Conservation (phyloP, 441 rosid genomes). For the Rhodomyrtus psidioides region DNA sequence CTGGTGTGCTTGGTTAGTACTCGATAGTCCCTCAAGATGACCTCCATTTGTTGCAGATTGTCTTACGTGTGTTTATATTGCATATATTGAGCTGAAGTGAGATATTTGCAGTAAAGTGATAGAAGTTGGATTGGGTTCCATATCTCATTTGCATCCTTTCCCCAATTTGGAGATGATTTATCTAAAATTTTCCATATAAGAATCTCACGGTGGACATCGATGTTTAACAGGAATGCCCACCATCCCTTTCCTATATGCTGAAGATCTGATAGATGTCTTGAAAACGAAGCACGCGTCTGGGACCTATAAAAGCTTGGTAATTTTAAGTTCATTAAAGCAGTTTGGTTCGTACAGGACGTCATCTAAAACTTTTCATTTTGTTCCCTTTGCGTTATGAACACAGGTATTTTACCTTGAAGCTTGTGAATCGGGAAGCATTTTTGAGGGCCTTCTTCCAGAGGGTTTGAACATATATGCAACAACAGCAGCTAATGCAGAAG, state of each 20-base stretch:
- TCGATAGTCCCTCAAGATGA: background rate
- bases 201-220: background rate
- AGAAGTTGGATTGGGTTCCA: background rate
- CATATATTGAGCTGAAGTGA: background rate
- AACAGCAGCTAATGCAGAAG: constrained; percentile 43
- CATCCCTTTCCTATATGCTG: constrained; percentile 65
- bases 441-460: constrained; percentile 45
- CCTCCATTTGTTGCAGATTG: background rate
- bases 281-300: constrained; percentile 79
- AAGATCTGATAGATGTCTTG: constrained; percentile 61
- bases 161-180: background rate
- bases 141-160: background rate
- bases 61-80: background rate
- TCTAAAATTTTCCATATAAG: background rate
- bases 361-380: background rate
- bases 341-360: background rate
- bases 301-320: constrained; percentile 77
- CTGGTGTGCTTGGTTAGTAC: constrained; percentile 89
- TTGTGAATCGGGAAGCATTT: constrained; percentile 71
- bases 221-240: constrained; percentile 81
- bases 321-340: background rate
- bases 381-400: background rate
- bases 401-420: constrained; percentile 68
- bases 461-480: constrained; percentile 39
- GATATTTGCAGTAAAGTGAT: background rate